Evolutionary conservation across 2,329 filamentous ascomycete genomes (phyloP).

Genomic region (Epichloe baconii): DNA sequence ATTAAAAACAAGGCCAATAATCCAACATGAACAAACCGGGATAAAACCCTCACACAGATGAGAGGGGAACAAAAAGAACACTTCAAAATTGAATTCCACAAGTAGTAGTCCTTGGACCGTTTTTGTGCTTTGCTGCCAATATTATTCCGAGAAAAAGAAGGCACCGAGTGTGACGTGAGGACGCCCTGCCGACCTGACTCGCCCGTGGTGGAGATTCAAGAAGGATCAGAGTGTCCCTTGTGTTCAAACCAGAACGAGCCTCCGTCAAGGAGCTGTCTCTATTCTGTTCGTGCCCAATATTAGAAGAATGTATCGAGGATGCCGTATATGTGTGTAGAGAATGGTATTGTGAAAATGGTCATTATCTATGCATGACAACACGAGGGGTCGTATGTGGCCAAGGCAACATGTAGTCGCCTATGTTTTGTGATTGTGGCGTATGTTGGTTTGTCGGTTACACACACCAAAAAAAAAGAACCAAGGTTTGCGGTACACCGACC

Average conservation of each 20-base stretch:
- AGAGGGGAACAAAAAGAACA: background rate
- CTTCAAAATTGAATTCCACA: background rate
- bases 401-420: background rate
- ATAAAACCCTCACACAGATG: background rate
- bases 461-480: background rate
- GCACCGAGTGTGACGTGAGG: background rate
- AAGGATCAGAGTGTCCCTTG: background rate
- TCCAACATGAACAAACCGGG: background rate
- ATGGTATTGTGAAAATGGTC: background rate
- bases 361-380: constrained; percentile 2
- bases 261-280: constrained; percentile 3
- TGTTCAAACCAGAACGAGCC: background rate
- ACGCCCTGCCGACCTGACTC: background rate
- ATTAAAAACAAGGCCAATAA: background rate
- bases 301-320: constrained; percentile 6
- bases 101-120: background rate
- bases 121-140: constrained; percentile 1
- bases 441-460: background rate
- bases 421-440: background rate
- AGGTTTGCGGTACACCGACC: background rate
- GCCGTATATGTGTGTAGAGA: constrained; percentile 3
- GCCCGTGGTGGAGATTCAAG: background rate
- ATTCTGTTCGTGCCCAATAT: constrained; percentile 2
- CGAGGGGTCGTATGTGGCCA: background rate
- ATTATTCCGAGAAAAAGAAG: constrained; percentile 1